Conservation (phyloP, 2,329 filamentous ascomycete genomes). For the Trichoderma asperellum region DNA sequence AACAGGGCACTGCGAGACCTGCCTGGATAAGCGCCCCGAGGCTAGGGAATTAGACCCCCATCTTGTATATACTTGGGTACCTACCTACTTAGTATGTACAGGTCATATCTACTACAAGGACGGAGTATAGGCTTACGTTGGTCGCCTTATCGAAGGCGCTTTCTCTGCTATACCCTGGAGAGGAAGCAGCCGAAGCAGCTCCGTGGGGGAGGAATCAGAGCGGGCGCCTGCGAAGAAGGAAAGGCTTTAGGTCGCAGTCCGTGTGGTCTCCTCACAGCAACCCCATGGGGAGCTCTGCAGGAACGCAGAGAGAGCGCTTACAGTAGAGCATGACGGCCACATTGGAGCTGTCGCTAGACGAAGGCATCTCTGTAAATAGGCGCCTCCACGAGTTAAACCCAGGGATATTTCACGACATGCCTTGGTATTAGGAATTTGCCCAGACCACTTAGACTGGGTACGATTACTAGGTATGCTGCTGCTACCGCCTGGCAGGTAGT, state of each 20-base stretch:
- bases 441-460: neutral
- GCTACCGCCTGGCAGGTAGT: neutral
- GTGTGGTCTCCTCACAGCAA: neutral
- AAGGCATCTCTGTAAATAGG: neutral
- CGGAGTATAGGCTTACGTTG: neutral
- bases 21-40: slow-evolving; percentile 24
- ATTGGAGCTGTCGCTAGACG: too few relatives aligned
- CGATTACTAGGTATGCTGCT: too few relatives aligned
- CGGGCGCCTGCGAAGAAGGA: neutral
- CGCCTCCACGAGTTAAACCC: neutral
- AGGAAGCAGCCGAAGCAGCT: neutral
- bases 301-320: neutral
- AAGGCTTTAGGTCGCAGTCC: neutral
- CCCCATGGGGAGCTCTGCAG: neutral
- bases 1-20: neutral
- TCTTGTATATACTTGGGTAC: neutral
- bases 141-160: neutral
- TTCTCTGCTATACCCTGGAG: neutral
- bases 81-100: too few relatives aligned
- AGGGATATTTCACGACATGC: neutral
- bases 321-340: neutral
- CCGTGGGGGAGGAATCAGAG: neutral
- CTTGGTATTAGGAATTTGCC: neutral
- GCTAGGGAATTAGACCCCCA: slow-evolving; percentile 12
- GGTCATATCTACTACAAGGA: too few relatives aligned